Evolutionary conservation across 2,329 filamentous ascomycete species (phyloP), one percentile per base, ranked within the genome.

Genomic region (Cladosporium halotolerans): DNA sequence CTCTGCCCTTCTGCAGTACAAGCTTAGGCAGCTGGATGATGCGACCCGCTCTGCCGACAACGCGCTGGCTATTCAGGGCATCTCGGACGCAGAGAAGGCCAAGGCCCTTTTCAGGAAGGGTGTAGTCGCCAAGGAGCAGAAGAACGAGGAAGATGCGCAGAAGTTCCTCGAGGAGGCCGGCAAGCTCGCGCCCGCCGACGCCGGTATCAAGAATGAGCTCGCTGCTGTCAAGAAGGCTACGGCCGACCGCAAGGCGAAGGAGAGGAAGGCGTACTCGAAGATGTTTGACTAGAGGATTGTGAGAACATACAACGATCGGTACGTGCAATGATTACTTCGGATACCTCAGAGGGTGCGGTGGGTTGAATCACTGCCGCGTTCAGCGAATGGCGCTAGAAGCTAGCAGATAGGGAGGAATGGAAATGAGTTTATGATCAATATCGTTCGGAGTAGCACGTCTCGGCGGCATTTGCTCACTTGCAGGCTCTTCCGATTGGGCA

Each of bases 231-330:
- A 91, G 81, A 85, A 85, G 75, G 82, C 79, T 63, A 80, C 86
- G 23, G 79, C 82, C 9, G 87, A 85, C 54, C 80, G 86, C 57
- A 79, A 83, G 57, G 86, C 87, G 69, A 95, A 91, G 81, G 89
- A 96, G 77, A 95, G 91, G 81, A 89, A 88, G 62, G 86, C 85
- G 5, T 95, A 92, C 70, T 88, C 86, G 76, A 97, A 95, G 76
- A 93, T 95, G 73, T 97, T 97, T 68, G 70, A 76, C 39, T 84
- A 49, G 46, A 48, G 4, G 33, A 18, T 32, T 18, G 4, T 43
- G 2, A 3, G 41, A 28, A 28, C 23, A 28, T 28, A 5, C 4
- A 28, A 28, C 23, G 23, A 28, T 28, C 5, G 23, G 4, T 28
- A 28, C 23, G 23, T 28, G 7, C 23, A 28, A 28, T 28, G 23